Conservation (phyloP, 192 early-diverging fungal species). For the Entomortierella chlamydospora region DNA sequence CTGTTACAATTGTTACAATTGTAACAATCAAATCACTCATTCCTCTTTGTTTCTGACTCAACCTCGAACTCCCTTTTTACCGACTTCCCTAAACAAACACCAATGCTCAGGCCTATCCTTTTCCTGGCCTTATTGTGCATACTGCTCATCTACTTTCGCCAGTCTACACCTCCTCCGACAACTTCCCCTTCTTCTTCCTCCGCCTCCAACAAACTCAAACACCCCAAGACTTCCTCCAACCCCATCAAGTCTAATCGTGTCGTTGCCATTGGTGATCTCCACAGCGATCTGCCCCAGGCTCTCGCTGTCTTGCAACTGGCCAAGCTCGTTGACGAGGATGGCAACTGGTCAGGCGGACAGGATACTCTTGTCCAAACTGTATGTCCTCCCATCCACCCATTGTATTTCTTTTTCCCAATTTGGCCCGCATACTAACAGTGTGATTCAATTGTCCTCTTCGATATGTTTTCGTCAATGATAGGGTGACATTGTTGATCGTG, state of each 20-base stretch:
- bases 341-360: slow-evolving; percentile 68
- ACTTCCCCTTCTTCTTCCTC: slow-evolving; percentile 2
- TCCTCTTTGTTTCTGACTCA: no score
- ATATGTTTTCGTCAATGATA: no score
- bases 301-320: slow-evolving; percentile 69
- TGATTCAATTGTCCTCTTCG: no score
- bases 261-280: slow-evolving; percentile 80
- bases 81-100: neutral
- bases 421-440: no score
- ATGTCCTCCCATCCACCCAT: slow-evolving; percentile 2
- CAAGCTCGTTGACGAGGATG: slow-evolving; percentile 64
- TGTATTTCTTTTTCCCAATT: neutral
- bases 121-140: slow-evolving; percentile 29
- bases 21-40: no score
- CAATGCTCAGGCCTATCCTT: slow-evolving; percentile 26
- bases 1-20: no score
- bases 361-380: slow-evolving; percentile 78
- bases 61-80: slow-evolving; percentile 1
- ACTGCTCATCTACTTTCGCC: slow-evolving; percentile 19
- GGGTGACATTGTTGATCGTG: slow-evolving; percentile 83
- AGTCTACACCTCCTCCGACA: neutral
- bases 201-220: neutral
- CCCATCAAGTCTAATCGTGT: slow-evolving; percentile 42
- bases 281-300: slow-evolving; percentile 72
- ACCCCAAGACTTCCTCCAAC: neutral